Conservation (phyloP, 202 grass and related monocot genomes). For the Thinopyrum obtusiflorum region DNA sequence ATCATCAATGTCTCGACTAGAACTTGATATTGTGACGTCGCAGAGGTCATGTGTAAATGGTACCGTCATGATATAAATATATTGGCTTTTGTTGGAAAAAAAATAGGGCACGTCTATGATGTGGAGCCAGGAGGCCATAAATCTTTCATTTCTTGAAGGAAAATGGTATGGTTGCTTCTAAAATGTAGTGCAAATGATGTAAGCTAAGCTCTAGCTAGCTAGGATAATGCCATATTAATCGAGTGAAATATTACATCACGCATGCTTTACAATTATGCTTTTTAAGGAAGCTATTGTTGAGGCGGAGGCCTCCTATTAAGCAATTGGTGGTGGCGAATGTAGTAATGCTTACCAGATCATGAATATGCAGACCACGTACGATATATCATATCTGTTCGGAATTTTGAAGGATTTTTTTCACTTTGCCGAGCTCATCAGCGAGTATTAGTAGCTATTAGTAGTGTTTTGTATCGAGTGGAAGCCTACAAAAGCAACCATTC, state of each 20-base stretch:
- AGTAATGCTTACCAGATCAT: not conserved
- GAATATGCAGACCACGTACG: conserved; percentile 19
- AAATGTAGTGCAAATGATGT: not conserved
- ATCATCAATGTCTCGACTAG: too few species aligned
- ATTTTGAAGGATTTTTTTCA: not conserved
- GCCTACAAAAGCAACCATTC: conserved; percentile 2
- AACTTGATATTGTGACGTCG: too few species aligned
- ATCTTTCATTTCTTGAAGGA: too few species aligned
- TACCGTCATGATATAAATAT: too few species aligned
- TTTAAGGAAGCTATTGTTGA: not conserved
- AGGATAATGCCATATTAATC: not conserved
- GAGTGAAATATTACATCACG: not conserved
- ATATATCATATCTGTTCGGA: not conserved
- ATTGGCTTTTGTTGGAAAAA: too few species aligned
- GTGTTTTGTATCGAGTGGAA: conserved; percentile 5
- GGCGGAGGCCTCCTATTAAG: not conserved
- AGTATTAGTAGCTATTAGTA: not conserved
- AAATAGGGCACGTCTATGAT: too few species aligned
- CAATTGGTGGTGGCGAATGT: not conserved
- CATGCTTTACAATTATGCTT: not conserved
- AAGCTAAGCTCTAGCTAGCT: not conserved
- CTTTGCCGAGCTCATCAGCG: conserved; percentile 2
- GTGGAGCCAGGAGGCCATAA: too few species aligned
- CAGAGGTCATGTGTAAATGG: too few species aligned
- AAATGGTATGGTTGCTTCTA: not conserved